These are phyloP conservation scores for Puccinia novopanici DNA, from an alignment of 1,284 basidiomycete species.

Conservation along the genomic window DNA sequence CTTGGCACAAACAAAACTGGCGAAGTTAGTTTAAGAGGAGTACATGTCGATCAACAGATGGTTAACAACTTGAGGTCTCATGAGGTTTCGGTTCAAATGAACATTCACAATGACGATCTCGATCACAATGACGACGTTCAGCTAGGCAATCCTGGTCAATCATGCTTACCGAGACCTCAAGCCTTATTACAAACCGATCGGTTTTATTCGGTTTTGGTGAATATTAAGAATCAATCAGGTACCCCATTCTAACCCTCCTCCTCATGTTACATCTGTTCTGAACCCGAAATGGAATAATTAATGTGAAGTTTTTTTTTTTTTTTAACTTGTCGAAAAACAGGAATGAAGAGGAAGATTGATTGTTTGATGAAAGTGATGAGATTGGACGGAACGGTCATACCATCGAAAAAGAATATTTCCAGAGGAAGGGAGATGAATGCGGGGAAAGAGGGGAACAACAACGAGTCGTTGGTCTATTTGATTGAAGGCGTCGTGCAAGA, in stretches of 20 bases:
- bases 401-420: neutral
- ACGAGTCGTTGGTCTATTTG: slow-evolving; percentile 14
- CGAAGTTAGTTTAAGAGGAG: slow-evolving; percentile 15
- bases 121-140: neutral
- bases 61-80: neutral
- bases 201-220: slow-evolving; percentile 1
- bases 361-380: slow-evolving; percentile 12
- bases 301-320: neutral
- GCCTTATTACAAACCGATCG: neutral
- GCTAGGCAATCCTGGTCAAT: neutral
- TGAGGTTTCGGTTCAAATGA: slow-evolving; percentile 16
- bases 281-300: neutral
- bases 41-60: slow-evolving; percentile 15
- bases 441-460: neutral
- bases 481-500: neutral
- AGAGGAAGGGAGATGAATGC: neutral
- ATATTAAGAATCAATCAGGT: slow-evolving; percentile 22
- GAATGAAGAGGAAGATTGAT: slow-evolving; percentile 13
- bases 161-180: neutral
- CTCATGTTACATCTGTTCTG: neutral
- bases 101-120: neutral
- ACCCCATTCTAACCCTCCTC: neutral
- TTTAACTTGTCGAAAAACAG: neutral
- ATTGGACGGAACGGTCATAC: neutral
- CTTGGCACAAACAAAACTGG: neutral